A percentile compares a stretch with the other conserved stretches of the same genome.
These are phyloP conservation scores for Calvatia gigantea DNA, from an alignment of 768 basidiomycete genomes.

Conservation along the genomic window DNA sequence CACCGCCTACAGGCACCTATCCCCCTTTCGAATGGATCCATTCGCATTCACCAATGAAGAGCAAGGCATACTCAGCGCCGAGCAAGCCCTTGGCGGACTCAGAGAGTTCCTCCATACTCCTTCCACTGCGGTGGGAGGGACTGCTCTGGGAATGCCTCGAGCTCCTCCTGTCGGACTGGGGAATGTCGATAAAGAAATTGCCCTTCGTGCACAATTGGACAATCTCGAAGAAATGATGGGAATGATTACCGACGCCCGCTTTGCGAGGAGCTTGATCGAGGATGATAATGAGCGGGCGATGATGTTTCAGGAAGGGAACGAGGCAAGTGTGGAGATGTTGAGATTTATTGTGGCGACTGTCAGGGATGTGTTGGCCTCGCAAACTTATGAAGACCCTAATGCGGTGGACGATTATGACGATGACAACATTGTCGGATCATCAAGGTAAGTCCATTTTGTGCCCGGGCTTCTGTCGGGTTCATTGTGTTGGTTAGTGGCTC, in stretches of 20 bases:
- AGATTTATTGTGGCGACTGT: constrained; percentile 1
- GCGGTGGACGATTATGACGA: background rate
- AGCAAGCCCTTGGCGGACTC: background rate
- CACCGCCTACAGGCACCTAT: background rate
- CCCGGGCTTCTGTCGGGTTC: background rate
- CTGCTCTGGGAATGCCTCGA: background rate
- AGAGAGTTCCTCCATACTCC: background rate
- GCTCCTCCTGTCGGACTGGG: background rate
- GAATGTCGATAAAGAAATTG: background rate
- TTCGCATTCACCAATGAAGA: constrained; percentile 1
- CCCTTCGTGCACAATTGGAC: constrained; percentile 2
- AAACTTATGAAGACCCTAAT: background rate
- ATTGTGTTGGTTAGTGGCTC: background rate
- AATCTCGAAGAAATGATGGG: constrained; percentile 8
- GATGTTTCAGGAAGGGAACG: background rate
- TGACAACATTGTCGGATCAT: background rate
- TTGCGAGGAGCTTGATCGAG: constrained; percentile 5
- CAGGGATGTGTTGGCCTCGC: background rate
- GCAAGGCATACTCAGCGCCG: constrained; percentile 1
- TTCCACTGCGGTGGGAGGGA: background rate
- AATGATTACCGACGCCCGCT: background rate
- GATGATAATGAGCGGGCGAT: background rate
- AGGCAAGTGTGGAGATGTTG: constrained; percentile 1
- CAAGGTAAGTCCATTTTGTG: background rate
- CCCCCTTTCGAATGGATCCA: background rate